Conservation (phyloP, 176 grass and related monocot species). For the Thalia dealbata region DNA sequence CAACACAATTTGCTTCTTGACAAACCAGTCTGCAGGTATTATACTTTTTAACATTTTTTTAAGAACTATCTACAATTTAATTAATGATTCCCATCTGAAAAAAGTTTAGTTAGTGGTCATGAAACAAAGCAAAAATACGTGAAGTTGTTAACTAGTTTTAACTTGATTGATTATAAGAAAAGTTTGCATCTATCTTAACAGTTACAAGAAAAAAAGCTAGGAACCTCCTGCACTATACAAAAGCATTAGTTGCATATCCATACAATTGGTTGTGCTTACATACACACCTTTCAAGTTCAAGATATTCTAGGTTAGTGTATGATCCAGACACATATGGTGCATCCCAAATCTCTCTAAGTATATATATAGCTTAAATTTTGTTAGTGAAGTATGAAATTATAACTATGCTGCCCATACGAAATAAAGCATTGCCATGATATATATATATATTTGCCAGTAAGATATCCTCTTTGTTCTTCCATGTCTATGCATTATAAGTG, state of each 20-base stretch:
- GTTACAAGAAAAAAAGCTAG: background rate
- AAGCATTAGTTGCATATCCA: no score
- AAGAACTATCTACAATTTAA: background rate
- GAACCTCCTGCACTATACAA: no score
- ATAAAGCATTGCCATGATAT: background rate
- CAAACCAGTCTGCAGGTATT: background rate
- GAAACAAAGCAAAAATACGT: background rate
- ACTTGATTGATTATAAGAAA: background rate
- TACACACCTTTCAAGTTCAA: no score
- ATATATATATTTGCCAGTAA: background rate
- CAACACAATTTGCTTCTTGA: conserved; percentile 6
- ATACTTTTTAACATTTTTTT: background rate
- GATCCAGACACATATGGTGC: no score
- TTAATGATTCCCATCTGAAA: no score
- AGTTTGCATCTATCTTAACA: background rate
- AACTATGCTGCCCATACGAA: background rate
- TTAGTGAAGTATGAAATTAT: background rate
- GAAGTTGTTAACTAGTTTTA: background rate
- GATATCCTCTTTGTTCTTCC: background rate
- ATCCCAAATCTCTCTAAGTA: no score
- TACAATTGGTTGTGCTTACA: no score
- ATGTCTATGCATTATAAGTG: background rate
- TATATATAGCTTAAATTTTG: background rate
- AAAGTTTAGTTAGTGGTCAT: background rate
- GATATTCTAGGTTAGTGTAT: no score